Percentiles rank a stretch among this genome's conserved stretches.
Evolutionary conservation across 73 alveolate genomes (phyloP).

Genomic region (Tetrahymena elliotti): DNA sequence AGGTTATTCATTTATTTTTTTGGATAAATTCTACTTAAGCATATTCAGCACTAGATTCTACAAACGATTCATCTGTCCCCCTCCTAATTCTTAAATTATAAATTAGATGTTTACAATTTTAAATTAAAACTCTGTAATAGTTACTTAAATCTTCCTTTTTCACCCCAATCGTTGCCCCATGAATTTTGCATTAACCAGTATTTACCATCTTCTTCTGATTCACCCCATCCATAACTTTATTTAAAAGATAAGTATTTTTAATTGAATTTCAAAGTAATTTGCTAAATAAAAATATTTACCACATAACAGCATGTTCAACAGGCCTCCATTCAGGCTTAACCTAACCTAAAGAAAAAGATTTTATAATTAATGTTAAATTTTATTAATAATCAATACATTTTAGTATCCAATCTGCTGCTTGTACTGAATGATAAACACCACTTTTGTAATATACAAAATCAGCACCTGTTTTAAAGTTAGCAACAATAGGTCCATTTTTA

Average conservation of each 20-base stretch:
- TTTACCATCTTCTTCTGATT: slow-evolving; percentile 24
- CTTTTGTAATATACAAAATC: slow-evolving; percentile 37
- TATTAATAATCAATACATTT: neutral
- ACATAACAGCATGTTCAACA: neutral
- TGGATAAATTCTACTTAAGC: neutral
- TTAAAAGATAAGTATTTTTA: slow-evolving; percentile 4
- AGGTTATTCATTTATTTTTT: neutral
- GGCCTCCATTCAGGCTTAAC: slow-evolving; percentile 28
- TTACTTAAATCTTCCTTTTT: slow-evolving; percentile 25
- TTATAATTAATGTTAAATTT: neutral
- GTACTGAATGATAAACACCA: slow-evolving; percentile 19
- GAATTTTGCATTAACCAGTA: slow-evolving; percentile 29
- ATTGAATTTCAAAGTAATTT: neutral
- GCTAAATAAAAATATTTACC: neutral
- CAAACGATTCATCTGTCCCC: slow-evolving; percentile 36
- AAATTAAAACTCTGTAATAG: neutral
- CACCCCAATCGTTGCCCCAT: slow-evolving; percentile 44
- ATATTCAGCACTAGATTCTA: slow-evolving; percentile 43
- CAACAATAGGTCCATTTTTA: slow-evolving; percentile 39
- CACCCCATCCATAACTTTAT: slow-evolving; percentile 44
- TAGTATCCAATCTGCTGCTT: slow-evolving; percentile 31
- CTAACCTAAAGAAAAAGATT: neutral
- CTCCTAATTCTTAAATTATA: slow-evolving; percentile 13
- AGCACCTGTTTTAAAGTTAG: slow-evolving; percentile 23
- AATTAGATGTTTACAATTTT: neutral